A percentile compares a stretch with the other conserved stretches of the same genome.
These are phyloP conservation scores for Taphrina pruni DNA, from an alignment of 1,139 yeast species.

Conservation along the genomic window DNA sequence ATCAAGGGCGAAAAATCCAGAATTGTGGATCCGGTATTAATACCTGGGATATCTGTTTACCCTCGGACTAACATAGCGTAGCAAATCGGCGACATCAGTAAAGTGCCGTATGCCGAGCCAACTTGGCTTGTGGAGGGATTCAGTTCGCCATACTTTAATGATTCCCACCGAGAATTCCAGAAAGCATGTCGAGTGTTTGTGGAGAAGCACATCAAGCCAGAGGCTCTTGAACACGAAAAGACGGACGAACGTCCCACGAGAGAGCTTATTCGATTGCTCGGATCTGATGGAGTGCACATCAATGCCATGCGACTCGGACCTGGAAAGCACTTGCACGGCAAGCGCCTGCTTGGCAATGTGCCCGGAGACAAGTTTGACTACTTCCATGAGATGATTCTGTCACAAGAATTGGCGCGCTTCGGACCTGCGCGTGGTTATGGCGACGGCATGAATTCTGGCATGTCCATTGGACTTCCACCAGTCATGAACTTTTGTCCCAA, in stretches of 20 bases:
- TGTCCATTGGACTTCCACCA: slow-evolving; percentile 54
- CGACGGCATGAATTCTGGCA: slow-evolving; percentile 53
- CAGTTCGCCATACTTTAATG: slow-evolving; percentile 54
- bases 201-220: slow-evolving; percentile 53
- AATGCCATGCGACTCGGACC: slow-evolving; percentile 55
- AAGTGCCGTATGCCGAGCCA: slow-evolving; percentile 56
- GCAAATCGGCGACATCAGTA: slow-evolving; percentile 52
- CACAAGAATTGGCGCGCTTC: slow-evolving; percentile 59
- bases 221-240: slow-evolving; percentile 56
- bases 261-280: slow-evolving; percentile 44
- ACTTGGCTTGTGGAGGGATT: slow-evolving; percentile 56
- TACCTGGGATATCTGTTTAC: not conserved
- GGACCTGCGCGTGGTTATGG: slow-evolving; percentile 54
- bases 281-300: slow-evolving; percentile 52
- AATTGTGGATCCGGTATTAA: slow-evolving; percentile 14
- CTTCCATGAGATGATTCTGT: slow-evolving; percentile 81
- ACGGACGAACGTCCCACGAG: slow-evolving; percentile 42
- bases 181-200: slow-evolving; percentile 55
- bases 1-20: slow-evolving; percentile 33
- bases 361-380: slow-evolving; percentile 93
- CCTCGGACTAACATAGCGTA: slow-evolving; percentile 27
- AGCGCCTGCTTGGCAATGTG: slow-evolving; percentile 71
- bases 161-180: slow-evolving; percentile 54
- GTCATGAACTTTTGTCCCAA: slow-evolving; percentile 51
- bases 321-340: slow-evolving; percentile 58